Base-by-base conservation (phyloP, 495 filamentous ascomycete genomes). In the Aspergillus nidulans region DNA sequence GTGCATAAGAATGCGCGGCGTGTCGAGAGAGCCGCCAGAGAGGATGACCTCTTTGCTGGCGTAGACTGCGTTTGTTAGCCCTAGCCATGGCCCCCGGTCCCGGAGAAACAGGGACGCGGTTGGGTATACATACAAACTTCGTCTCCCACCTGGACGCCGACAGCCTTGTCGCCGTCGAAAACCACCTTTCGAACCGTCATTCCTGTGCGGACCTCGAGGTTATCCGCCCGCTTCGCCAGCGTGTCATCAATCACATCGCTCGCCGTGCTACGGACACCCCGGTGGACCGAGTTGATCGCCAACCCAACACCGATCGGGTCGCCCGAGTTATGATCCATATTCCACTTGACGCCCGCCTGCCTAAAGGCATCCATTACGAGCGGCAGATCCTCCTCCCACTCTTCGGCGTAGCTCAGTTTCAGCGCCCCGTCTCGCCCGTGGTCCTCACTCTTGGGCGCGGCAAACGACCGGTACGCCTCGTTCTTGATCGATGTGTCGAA, bases 1-100 rank as follows among this genome's bases (percentile, higher is more conserved):
- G 52, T 84, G 80, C 77, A 85, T 81, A 0, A 87, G 72, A 47
- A 87, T 75, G 39, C 81, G 77, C 2, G 85, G 85, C 12, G 68
- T 70, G 62, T 87, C 77, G 20, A 85, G 68, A 1, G 83, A 67
- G 8, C 85, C 85, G 15, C 75, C 75, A 0, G 74, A 76, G 8
- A 88, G 64, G 43, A 86, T 78, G 28, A 85, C 75, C 44, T 87
- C 84, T 52, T 77, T 73, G 19, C 67, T 70, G 19, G 82, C 77
- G 23, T 64, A 48, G 53, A 72, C 67, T 66, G 43, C 15, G 7
- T 3, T 23, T 6, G 19, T 40, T 20, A 42, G 41, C n/a, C n/a
- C n/a, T n/a, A 18, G 0, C 7, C 10, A 2, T 21, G 13, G 23
- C n/a, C 24, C n/a, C 16, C 6, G 5, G 12, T 4, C 16, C 18